phyloP scores from a whole-genome alignment of 1,284 basidiomycete genomes.

The Ustilago esculenta region DNA sequence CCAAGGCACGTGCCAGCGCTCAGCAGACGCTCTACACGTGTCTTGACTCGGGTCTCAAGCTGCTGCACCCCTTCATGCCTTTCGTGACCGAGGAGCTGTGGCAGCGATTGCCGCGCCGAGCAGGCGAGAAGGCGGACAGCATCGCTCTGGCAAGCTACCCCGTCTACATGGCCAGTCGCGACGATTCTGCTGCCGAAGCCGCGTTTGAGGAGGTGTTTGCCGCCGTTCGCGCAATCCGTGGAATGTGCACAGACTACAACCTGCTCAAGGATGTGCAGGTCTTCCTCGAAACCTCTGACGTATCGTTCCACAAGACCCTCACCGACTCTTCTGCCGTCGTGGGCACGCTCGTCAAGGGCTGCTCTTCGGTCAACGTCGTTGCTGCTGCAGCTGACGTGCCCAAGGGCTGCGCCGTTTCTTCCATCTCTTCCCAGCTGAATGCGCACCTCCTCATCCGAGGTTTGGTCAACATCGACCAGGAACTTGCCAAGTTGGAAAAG shows the following conservation, averaged over 20 bases:
- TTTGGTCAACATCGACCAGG: constrained; percentile 60
- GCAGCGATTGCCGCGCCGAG: constrained; percentile 90
- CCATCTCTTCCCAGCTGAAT: constrained; percentile 52
- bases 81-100: constrained; percentile 98
- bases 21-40: constrained; percentile 97
- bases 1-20: constrained; percentile 80
- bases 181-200: constrained; percentile 31
- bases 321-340: constrained; percentile 80
- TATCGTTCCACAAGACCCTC: constrained; percentile 70
- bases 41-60: constrained; percentile 85
- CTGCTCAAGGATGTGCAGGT: constrained; percentile 89
- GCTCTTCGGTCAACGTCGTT: constrained; percentile 77
- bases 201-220: constrained; percentile 85
- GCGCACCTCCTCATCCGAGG: constrained; percentile 60
- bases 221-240: constrained; percentile 81
- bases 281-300: constrained; percentile 78
- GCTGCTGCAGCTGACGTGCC: constrained; percentile 75
- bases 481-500: constrained; percentile 62
- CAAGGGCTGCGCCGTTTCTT: constrained; percentile 85
- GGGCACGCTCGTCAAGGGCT: constrained; percentile 85
- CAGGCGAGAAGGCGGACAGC: constrained; percentile 78
- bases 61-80: constrained; percentile 99
- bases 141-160: constrained; percentile 92
- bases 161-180: constrained; percentile 67
- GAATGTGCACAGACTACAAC: constrained; percentile 89